These are phyloP conservation scores for Arabidopsis lyrata DNA, from an alignment of 441 rosid species.

Conservation along the genomic window DNA sequence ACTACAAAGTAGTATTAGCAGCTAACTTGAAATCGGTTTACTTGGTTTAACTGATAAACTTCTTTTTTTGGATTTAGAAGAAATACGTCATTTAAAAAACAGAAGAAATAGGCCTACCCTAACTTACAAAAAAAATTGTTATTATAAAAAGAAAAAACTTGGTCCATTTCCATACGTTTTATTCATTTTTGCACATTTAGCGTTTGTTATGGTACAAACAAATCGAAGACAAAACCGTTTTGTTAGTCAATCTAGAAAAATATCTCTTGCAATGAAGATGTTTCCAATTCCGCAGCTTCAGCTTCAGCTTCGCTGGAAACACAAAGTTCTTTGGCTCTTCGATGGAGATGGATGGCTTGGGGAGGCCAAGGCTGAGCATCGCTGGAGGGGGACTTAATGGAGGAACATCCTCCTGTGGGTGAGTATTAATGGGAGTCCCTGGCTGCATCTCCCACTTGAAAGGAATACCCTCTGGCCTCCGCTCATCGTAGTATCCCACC, in stretches of 20 bases:
- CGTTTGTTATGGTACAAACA: constrained; percentile 37
- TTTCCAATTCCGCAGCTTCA: constrained; percentile 38
- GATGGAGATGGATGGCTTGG: constrained; percentile 53
- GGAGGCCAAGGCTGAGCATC: constrained; percentile 52
- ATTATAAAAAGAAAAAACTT: background rate
- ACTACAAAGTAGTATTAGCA: background rate
- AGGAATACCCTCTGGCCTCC: constrained; percentile 57
- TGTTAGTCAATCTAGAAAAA: constrained; percentile 37
- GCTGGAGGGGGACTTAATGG: constrained; percentile 81
- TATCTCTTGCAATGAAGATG: constrained; percentile 41
- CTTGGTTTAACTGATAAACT: background rate
- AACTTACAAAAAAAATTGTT: background rate
- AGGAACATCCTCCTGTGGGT: constrained; percentile 46
- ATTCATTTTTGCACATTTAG: constrained; percentile 1
- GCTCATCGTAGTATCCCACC: constrained; percentile 37
- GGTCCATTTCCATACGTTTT: background rate
- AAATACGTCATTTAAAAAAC: too few relatives aligned
- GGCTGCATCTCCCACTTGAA: constrained; percentile 83
- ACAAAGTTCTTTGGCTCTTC: constrained; percentile 33
- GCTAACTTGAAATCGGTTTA: background rate
- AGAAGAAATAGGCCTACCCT: background rate
- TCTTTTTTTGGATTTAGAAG: background rate
- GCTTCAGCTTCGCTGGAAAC: constrained; percentile 33
- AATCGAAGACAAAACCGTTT: constrained; percentile 30
- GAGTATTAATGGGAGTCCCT: constrained; percentile 65